Percentiles rank a stretch among this genome's conserved stretches.
Evolutionary conservation across 805 yeast genomes (phyloP).

Genomic region (Grigorovia jiainica): DNA sequence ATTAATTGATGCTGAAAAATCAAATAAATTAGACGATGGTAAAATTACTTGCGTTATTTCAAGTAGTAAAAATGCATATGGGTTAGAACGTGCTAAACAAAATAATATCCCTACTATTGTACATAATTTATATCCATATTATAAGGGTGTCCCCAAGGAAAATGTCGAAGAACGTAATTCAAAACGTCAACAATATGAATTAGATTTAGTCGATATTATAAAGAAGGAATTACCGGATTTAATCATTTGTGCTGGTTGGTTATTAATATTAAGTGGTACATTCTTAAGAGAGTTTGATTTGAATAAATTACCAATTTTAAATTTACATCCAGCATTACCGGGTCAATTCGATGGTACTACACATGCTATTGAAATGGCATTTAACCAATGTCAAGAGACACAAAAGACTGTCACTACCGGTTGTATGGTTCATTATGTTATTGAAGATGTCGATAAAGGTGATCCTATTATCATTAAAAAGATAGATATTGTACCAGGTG

Average conservation of each 20-base stretch:
- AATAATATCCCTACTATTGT: conserved; percentile 61
- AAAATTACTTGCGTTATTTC: conserved; percentile 73
- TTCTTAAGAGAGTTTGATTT: conserved; percentile 56
- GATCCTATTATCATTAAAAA: conserved; percentile 80
- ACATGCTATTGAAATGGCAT: conserved; percentile 92
- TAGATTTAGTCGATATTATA: conserved; percentile 64
- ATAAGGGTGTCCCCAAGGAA: conserved; percentile 64
- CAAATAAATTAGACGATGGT: conserved; percentile 34
- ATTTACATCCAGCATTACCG: conserved; percentile 94
- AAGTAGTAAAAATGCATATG: conserved; percentile 79
- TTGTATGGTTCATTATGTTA: conserved; percentile 94
- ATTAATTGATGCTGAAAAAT: conserved; percentile 59
- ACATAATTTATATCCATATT: conserved; percentile 66
- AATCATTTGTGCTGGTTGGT: conserved; percentile 98
- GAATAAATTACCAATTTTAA: conserved; percentile 65
- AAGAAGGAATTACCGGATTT: conserved; percentile 62
- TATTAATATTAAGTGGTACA: conserved; percentile 76
- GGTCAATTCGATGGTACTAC: conserved; percentile 91
- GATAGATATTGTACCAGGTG: conserved; percentile 52
- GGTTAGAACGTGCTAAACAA: conserved; percentile 66
- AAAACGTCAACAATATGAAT: conserved; percentile 66
- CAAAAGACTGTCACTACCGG: conserved; percentile 69
- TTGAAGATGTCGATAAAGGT: conserved; percentile 90
- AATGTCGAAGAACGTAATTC: conserved; percentile 44
- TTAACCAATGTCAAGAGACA: conserved; percentile 78